Base-by-base conservation (phyloP, 129 eudicot species). In the Flaveria linearis region DNA sequence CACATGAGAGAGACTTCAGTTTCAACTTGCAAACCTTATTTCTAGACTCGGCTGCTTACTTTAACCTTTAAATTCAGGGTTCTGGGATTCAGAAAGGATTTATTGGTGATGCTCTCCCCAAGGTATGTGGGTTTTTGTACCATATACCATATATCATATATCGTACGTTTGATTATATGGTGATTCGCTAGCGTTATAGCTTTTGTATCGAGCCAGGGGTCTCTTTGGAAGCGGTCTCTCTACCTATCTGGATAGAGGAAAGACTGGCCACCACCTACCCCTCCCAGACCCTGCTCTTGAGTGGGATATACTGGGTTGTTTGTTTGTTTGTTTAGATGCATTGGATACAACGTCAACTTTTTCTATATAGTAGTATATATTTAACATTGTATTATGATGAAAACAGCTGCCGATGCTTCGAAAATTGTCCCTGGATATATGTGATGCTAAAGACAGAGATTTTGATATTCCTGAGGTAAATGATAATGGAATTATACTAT, bases 331-430 rank as follows among this genome's bases (percentile, higher is more conserved):
- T 53, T 57, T 14, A 33, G 39, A 46, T 45, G 4, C 5, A 16
- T 7, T 16, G 8, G 18, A 26, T 13, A 33, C 14, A 11, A 15
- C 2, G 12, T 1, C 20, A 52, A 71, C 13, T 26, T 79, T 71
- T 57, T 51, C 49, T 14, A 47, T 49, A 46, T 4, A 16, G 53
- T 47, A 74, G 43, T 70, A 28, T 46, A 14, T 4, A 76, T 9
- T 12, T 60, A 6, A 61, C 76, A 11, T 53, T 61, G 41, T 26
- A 82, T 30, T 45, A 11, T 84, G 71, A 53, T 78, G 55, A 73
- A 64, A 76, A 65, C 87, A 93, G 98, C 28, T 93, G 84, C 96
- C 97, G 36, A 85, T 90, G 97, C 97, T 93, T 73, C 91, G 97
- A 5, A 90, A 84, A 78, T 69, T 90, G 15, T 88, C 98, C 72